A percentile compares a stretch with the other conserved stretches of the same genome.
Conservation (phyloP, 306 rosid species). For the Quercus aquifolioides region DNA sequence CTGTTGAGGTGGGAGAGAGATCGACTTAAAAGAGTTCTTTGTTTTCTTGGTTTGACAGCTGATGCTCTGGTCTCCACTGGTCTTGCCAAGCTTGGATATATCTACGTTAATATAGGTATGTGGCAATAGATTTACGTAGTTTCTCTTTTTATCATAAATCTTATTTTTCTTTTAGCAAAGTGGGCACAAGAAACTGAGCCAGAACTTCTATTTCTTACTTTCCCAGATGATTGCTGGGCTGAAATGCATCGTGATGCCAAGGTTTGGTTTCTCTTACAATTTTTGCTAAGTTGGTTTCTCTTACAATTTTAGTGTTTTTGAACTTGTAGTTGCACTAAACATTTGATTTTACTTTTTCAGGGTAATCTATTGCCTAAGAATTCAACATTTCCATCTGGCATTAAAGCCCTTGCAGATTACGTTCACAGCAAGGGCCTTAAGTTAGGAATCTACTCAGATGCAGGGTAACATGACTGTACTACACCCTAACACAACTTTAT, state of each 20-base stretch:
- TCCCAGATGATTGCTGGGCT: conserved; percentile 97
- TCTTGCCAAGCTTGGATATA: conserved; percentile 85
- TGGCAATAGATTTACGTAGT: not conserved
- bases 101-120: conserved; percentile 78
- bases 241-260: conserved; percentile 61
- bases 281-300: not conserved
- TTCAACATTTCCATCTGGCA: conserved; percentile 89
- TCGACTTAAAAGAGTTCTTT: conserved; percentile 4
- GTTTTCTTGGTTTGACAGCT: conserved; percentile 46
- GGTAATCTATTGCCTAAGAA: conserved; percentile 73
- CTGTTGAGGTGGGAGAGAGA: not conserved
- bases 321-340: not conserved
- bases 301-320: not conserved
- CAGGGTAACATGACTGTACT: conserved; percentile 55
- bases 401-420: conserved; percentile 87
- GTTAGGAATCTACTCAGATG: conserved; percentile 96
- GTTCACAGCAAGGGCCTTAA: conserved; percentile 92
- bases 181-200: not conserved
- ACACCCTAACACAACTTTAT: not conserved
- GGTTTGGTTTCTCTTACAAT: conserved; percentile 29
- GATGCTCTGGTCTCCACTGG: conserved; percentile 88
- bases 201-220: not conserved
- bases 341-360: conserved; percentile 25
- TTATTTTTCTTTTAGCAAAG: not conserved
- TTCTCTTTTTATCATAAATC: not conserved